These are phyloP conservation scores for Hydnomerulius pinastri DNA, from an alignment of 768 basidiomycete genomes.

Conservation along the genomic window DNA sequence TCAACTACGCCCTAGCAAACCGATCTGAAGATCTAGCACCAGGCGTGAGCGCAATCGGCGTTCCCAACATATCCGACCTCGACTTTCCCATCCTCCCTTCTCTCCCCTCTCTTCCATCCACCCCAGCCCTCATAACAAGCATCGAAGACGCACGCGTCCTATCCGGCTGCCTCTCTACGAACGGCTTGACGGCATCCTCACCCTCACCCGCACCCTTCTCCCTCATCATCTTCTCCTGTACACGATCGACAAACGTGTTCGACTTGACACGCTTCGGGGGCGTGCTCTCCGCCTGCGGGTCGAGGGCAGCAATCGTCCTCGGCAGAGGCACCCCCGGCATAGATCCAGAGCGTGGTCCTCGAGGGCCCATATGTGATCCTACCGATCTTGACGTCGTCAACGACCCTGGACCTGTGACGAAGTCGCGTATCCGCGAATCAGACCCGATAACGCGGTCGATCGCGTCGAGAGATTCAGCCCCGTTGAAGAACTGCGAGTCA, in stretches of 20 bases:
- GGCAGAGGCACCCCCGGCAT: constrained; percentile 18
- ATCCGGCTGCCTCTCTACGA: constrained; percentile 24
- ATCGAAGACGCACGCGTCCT: constrained; percentile 18
- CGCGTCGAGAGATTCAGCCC: constrained; percentile 25
- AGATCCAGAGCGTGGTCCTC: constrained; percentile 23
- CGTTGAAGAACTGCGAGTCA: neutral
- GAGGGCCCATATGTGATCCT: constrained; percentile 15
- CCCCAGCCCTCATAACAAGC: constrained; percentile 12
- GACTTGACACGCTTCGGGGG: constrained; percentile 21
- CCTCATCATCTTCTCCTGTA: constrained; percentile 44
- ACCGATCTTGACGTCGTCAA: constrained; percentile 15
- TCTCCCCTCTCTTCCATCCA: neutral
- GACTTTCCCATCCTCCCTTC: constrained; percentile 15
- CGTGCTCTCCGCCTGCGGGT: constrained; percentile 23
- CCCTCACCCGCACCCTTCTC: no score
- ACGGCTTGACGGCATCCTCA: constrained; percentile 21
- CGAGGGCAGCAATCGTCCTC: constrained; percentile 7
- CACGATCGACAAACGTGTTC: constrained; percentile 42
- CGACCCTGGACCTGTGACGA: constrained; percentile 26
- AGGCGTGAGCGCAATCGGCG: neutral
- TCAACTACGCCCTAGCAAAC: neutral
- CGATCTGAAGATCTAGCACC: neutral
- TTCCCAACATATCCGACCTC: constrained; percentile 17
- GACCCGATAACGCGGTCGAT: constrained; percentile 27
- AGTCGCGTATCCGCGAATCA: constrained; percentile 20